Conservation (phyloP, 2,329 filamentous ascomycete genomes). For the Fusarium sp. region DNA sequence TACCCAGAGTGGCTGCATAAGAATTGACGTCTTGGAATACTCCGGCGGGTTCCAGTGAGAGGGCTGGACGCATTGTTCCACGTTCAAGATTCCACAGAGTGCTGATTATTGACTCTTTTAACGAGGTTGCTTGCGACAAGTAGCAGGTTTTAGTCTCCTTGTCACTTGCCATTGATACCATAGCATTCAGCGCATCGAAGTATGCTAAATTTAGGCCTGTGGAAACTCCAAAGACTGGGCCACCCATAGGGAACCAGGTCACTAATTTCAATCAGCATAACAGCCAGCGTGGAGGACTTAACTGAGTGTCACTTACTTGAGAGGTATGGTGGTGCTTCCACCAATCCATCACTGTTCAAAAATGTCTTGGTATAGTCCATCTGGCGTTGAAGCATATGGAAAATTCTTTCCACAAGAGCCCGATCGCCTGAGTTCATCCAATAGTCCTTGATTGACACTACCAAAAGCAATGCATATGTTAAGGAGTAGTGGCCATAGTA, state of each 20-base stretch:
- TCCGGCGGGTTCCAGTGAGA: not conserved
- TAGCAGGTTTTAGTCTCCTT: too few relatives aligned
- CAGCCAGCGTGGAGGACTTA: too few relatives aligned
- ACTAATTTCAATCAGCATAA: not conserved
- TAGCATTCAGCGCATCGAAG: not conserved
- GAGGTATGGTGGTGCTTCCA: constrained; percentile 6
- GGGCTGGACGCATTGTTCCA: not conserved
- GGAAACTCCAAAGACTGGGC: constrained; percentile 1
- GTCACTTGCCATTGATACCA: not conserved
- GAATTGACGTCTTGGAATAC: constrained; percentile 16
- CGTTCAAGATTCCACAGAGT: not conserved
- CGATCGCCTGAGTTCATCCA: not conserved
- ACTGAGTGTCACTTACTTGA: too few relatives aligned
- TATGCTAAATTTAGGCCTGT: constrained; percentile 8
- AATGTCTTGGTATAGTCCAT: not conserved
- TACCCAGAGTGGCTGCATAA: not conserved
- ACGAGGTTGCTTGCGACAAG: not conserved
- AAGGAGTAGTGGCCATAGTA: not conserved
- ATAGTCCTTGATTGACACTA: not conserved
- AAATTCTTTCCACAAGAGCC: not conserved
- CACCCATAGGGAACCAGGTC: constrained; percentile 15
- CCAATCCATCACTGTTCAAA: constrained; percentile 2
- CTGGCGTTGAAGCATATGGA: not conserved
- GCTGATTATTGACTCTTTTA: not conserved
- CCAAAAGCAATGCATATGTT: constrained; percentile 1